Evolutionary conservation across 2,329 filamentous ascomycete species (phyloP).

Genomic region (Gaeumannomyces sp.): DNA sequence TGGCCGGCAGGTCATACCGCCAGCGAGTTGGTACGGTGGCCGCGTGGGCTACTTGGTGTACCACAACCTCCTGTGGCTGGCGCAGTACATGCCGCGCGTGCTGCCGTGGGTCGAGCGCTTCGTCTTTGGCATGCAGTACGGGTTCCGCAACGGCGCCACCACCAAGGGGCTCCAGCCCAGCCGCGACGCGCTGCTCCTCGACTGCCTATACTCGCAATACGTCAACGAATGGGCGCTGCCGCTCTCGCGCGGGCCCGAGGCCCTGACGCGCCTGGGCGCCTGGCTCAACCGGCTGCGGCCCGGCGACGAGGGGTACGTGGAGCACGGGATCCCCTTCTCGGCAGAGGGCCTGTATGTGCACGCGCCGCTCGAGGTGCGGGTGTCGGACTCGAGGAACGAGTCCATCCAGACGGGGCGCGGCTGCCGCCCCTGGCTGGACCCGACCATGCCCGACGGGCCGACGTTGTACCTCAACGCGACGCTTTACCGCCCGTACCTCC

Average conservation of each 20-base stretch:
- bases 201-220: constrained; percentile 96
- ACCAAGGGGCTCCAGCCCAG: constrained; percentile 75
- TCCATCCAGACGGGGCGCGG: constrained; percentile 19
- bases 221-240: constrained; percentile 98
- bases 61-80: constrained; percentile 79
- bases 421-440: constrained; percentile 46
- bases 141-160: constrained; percentile 56
- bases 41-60: constrained; percentile 82
- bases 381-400: constrained; percentile 53
- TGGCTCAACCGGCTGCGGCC: constrained; percentile 67
- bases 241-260: constrained; percentile 78
- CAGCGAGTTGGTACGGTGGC: constrained; percentile 73
- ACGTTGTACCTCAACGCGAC: constrained; percentile 77
- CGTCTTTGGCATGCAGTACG: constrained; percentile 96
- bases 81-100: constrained; percentile 70
- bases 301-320: constrained; percentile 52
- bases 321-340: constrained; percentile 62
- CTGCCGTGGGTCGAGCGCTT: constrained; percentile 92
- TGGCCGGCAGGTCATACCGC: constrained; percentile 37
- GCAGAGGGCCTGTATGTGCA: constrained; percentile 66
- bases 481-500: constrained; percentile 67
- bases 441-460: constrained; percentile 53
- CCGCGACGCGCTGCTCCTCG: constrained; percentile 80
- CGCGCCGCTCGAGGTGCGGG: constrained; percentile 71
- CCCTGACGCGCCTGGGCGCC: constrained; percentile 71